phyloP scores from a whole-genome alignment of 768 basidiomycete genomes.

The Calocera viscosa region DNA sequence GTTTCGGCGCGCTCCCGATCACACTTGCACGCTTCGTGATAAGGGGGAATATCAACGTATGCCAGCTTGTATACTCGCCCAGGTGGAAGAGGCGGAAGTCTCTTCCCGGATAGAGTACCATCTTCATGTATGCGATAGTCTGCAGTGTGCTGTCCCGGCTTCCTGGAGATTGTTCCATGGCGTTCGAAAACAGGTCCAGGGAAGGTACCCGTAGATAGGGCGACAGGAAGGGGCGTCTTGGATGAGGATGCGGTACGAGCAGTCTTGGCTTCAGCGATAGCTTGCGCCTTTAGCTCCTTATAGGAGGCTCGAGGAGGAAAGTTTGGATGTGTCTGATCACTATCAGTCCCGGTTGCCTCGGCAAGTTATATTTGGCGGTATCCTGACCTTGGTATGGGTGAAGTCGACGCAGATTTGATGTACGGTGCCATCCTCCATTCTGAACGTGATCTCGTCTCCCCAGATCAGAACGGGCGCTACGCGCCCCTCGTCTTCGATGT shows the following conservation, averaged over 20 bases:
- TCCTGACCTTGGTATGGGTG: background rate
- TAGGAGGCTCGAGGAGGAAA: background rate
- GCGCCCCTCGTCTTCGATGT: background rate
- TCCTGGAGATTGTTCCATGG: background rate
- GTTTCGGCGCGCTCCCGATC: no score
- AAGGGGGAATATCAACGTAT: background rate
- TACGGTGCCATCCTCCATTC: background rate
- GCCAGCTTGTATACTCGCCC: background rate
- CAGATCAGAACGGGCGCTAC: background rate
- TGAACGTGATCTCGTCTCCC: background rate
- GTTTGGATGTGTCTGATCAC: background rate
- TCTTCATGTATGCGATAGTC: constrained; percentile 2
- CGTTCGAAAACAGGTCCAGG: background rate
- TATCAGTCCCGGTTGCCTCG: background rate
- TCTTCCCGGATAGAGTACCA: background rate
- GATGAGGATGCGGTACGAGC: background rate
- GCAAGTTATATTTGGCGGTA: background rate
- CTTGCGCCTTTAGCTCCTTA: background rate
- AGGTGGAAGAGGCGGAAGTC: background rate
- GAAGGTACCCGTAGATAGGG: background rate
- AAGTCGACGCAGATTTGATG: background rate
- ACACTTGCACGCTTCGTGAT: background rate
- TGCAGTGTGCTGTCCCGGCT: background rate
- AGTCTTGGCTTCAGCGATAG: background rate
- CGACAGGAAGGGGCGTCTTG: background rate